Conservation (phyloP, 306 rosid genomes). For the Oxytropis ochrocephala region DNA sequence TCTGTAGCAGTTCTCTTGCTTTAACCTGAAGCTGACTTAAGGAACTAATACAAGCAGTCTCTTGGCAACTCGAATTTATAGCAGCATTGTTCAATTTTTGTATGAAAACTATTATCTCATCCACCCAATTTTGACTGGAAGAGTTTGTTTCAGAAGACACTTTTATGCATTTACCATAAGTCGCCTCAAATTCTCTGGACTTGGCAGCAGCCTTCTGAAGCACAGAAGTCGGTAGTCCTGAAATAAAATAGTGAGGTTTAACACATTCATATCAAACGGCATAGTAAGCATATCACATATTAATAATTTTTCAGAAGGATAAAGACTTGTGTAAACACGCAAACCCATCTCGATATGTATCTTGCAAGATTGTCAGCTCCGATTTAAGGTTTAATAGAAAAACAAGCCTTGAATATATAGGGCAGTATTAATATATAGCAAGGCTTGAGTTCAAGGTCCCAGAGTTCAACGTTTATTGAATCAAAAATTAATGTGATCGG, state of each 20-base stretch:
- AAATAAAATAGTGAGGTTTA: background rate
- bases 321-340: background rate
- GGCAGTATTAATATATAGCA: background rate
- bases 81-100: slow-evolving; percentile 31
- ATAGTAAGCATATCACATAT: background rate
- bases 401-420: background rate
- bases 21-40: slow-evolving; percentile 48
- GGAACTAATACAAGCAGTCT: slow-evolving; percentile 23
- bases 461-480: background rate
- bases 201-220: slow-evolving; percentile 72
- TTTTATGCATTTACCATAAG: slow-evolving; percentile 49
- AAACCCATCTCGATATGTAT: background rate
- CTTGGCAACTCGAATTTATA: slow-evolving; percentile 27
- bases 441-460: background rate
- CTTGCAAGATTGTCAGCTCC: background rate
- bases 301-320: background rate
- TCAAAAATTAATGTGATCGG: slow-evolving; percentile 2
- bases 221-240: slow-evolving; percentile 57
- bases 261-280: background rate
- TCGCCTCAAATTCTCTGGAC: slow-evolving; percentile 79
- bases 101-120: slow-evolving; percentile 29
- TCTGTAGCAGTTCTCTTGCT: slow-evolving; percentile 46
- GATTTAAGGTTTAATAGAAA: background rate
- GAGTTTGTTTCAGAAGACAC: slow-evolving; percentile 17
- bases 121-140: slow-evolving; percentile 29